Evolutionary conservation across 108 stramenopile species (phyloP).

Genomic region (Nitzschia sp.): DNA sequence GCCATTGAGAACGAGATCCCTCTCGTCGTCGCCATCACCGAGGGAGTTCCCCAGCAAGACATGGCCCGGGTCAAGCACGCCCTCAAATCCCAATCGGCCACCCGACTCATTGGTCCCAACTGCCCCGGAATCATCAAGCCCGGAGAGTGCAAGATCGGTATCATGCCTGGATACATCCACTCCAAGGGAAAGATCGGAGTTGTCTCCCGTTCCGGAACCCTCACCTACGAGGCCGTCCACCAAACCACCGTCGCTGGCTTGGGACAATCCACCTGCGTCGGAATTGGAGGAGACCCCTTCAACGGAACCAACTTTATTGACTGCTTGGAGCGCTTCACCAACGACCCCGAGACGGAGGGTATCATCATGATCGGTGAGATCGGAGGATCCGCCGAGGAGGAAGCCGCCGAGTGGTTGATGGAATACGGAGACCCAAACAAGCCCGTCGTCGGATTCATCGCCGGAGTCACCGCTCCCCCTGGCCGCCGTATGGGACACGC

Average conservation of each 20-base stretch:
- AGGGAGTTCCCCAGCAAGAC: conserved; percentile 99
- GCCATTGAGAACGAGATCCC: conserved; percentile 94
- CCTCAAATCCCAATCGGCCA: conserved; percentile 72
- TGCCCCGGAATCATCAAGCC: conserved; percentile 99
- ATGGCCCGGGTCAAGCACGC: conserved; percentile 96
- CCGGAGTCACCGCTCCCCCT: conserved; percentile 98
- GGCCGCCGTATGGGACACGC: conserved; percentile 99
- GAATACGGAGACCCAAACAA: conserved; percentile 94
- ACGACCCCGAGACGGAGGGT: conserved; percentile 97
- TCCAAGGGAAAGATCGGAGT: conserved; percentile 94
- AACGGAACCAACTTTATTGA: conserved; percentile 99
- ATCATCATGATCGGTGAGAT: conserved; percentile 99
- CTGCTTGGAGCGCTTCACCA: conserved; percentile 94
- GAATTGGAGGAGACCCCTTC: conserved; percentile 99
- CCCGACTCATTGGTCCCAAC: conserved; percentile 97
- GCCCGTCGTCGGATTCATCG: conserved; percentile 99
- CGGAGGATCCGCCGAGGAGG: conserved; percentile 97
- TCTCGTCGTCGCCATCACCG: conserved; percentile 98
- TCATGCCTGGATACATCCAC: conserved; percentile 99
- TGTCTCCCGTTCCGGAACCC: conserved; percentile 92
- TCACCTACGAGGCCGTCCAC: conserved; percentile 98
- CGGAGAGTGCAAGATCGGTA: conserved; percentile 98
- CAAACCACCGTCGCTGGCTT: conserved; percentile 96
- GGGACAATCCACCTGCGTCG: conserved; percentile 97
- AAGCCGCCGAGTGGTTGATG: conserved; percentile 97